Percentiles rank a stretch among this genome's conserved stretches.
Conservation (phyloP, 768 basidiomycete species). For the Pulveroboletus sp. region DNA sequence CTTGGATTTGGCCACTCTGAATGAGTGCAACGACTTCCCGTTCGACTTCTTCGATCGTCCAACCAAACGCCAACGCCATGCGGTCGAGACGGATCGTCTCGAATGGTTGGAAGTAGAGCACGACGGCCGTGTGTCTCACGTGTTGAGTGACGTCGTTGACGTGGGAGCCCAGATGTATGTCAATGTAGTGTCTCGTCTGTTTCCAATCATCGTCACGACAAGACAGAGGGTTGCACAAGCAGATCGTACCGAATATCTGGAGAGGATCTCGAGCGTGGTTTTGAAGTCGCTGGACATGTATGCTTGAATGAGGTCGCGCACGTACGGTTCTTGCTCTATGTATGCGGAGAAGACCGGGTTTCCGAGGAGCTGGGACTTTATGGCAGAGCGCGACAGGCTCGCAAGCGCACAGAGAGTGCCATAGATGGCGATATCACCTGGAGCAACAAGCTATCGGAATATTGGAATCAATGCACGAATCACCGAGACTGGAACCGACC, state of each 20-base stretch:
- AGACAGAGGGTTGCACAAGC: not conserved
- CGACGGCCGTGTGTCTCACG: no score
- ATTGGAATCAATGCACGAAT: no score
- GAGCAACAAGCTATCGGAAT: conserved; percentile 69
- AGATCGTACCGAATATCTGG: conserved; percentile 59
- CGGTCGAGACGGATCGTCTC: conserved; percentile 77
- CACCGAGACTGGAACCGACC: no score
- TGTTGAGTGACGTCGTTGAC: no score
- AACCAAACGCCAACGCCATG: conserved; percentile 86
- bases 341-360: conserved; percentile 69
- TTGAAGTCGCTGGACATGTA: conserved; percentile 85
- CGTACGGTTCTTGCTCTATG: conserved; percentile 82
- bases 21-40: conserved; percentile 74
- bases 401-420: no score
- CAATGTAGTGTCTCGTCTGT: conserved; percentile 75
- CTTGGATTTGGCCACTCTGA: no score
- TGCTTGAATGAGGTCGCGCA: conserved; percentile 80
- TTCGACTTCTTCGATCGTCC: conserved; percentile 68
- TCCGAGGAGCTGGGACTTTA: conserved; percentile 65
- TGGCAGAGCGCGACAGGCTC: no score
- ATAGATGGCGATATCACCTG: conserved; percentile 84
- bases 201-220: not conserved
- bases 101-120: conserved; percentile 94
- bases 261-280: no score
- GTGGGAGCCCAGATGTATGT: conserved; percentile 74